Evolutionary conservation across 2,329 filamentous ascomycete genomes (phyloP), one percentile per base, ranked within the genome.

Genomic region (Claviceps maximensis): DNA sequence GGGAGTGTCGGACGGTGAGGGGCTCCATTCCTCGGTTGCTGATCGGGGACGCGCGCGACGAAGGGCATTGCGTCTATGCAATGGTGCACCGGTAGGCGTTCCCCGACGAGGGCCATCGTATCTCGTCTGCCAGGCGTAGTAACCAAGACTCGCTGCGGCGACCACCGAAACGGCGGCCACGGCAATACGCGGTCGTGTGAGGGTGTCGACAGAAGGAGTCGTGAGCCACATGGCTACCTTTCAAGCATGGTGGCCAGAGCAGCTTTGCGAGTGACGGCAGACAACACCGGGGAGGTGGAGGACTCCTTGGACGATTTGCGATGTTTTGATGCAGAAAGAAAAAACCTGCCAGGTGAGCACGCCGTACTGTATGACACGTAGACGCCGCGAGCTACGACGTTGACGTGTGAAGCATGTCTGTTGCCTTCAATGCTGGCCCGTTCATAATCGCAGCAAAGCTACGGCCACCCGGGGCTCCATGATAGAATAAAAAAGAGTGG

Each of bases 21-120:
- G 71, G n/a, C 65, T 67, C 23, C 69, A 62, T 45, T 68, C 67
- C 29, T 64, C 65, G 38, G 62, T 64, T 15, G 63, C 65, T 27
- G 62, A n/a, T 25, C 49, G 63, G 27, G 67, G 63, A 25, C 72
- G 72, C 33, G 64, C 63, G 54, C 78, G 76, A 56, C 83, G 80
- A 40, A 87, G 63, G 12, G 84, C 84, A 65, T 86, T 87, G 62
- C 83, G 83, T 56, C 84, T 74, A 58, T 79, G 83, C 31, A 87
- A 69, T 15, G 67, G 64, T 33, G 63, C 58, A n/a, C 65, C 67
- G 10, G 59, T 61, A 44, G 59, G 53, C 49, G 44, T 38, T 53
- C 53, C 36, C 62, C 56, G 59, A 48, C 58, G 58, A 56, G 54
- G 50, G 58, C 54, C 19, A 60, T 61, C 53, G 53, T 58, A 56